Percentiles rank a stretch among this genome's conserved stretches.
Conservation (phyloP, 1,139 yeast species). For the Yamadazyma sp. region DNA sequence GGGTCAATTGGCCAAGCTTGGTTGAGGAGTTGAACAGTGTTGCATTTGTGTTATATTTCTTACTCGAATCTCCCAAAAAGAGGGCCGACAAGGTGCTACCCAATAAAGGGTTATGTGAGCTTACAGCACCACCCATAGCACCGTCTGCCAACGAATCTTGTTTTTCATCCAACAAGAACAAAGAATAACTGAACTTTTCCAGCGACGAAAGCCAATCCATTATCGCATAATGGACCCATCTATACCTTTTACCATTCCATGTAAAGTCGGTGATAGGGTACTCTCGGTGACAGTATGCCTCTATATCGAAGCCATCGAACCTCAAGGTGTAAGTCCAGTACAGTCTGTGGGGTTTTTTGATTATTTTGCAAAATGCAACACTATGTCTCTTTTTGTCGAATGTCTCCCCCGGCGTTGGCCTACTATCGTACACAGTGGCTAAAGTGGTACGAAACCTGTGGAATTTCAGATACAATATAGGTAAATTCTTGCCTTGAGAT, state of each 20-base stretch:
- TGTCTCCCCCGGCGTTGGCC: neutral
- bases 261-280: constrained; percentile 9
- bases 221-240: constrained; percentile 7
- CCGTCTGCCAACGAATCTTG: constrained; percentile 6
- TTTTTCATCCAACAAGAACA: constrained; percentile 3
- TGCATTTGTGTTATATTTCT: neutral
- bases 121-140: neutral
- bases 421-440: neutral
- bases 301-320: neutral
- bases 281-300: constrained; percentile 2
- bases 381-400: neutral
- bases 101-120: neutral
- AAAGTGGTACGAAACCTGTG: neutral
- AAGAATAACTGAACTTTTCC: constrained; percentile 4
- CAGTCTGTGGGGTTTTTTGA: neutral
- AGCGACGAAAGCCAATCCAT: neutral
- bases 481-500: constrained; percentile 1
- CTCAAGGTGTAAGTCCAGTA: neutral
- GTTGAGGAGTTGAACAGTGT: neutral
- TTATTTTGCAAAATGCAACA: neutral
- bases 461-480: neutral
- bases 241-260: constrained; percentile 4
- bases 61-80: neutral
- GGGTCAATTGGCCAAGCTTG: neutral
- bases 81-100: neutral